Conservation (phyloP, 352 stramenopile genomes). For the Phytopythium oedochilum region DNA sequence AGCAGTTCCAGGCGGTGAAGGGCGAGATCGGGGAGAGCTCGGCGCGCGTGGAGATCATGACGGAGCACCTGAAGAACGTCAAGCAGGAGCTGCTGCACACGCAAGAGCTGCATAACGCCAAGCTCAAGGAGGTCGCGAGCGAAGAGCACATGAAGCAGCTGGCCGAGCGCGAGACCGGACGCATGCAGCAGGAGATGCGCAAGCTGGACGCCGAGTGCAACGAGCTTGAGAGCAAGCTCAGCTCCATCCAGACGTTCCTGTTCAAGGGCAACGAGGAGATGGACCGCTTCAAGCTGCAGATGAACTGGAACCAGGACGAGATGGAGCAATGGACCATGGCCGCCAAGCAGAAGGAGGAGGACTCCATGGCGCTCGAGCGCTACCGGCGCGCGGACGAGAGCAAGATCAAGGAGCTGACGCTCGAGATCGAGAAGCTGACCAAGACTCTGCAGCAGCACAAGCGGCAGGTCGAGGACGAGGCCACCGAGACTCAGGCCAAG, state of each 20-base stretch:
- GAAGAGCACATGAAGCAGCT: conserved; percentile 94
- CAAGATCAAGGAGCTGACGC: conserved; percentile 93
- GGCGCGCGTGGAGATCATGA: conserved; percentile 93
- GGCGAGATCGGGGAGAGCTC: conserved; percentile 73
- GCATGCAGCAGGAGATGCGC: conserved; percentile 72
- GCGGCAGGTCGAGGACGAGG: conserved; percentile 68
- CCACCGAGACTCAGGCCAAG: conserved; percentile 92
- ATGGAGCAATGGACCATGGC: conserved; percentile 96
- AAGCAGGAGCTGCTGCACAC: conserved; percentile 94
- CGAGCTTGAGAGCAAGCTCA: conserved; percentile 84
- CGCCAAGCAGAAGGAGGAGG: conserved; percentile 95
- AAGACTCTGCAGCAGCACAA: conserved; percentile 79
- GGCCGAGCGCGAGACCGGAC: conserved; percentile 85
- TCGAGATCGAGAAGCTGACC: conserved; percentile 93
- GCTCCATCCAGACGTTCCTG: conserved; percentile 87
- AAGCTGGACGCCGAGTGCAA: conserved; percentile 64
- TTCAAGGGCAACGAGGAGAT: conserved; percentile 93
- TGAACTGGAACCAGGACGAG: conserved; percentile 98
- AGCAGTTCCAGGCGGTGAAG: conserved; percentile 52
- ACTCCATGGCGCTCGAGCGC: conserved; percentile 90
- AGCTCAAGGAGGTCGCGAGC: conserved; percentile 90
- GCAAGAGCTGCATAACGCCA: conserved; percentile 89
- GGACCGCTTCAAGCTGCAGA: conserved; percentile 95
- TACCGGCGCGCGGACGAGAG: conserved; percentile 92
- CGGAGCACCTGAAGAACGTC: conserved; percentile 95